Base-by-base conservation (phyloP, 345 rosid species). In the Syzygium grande region DNA sequence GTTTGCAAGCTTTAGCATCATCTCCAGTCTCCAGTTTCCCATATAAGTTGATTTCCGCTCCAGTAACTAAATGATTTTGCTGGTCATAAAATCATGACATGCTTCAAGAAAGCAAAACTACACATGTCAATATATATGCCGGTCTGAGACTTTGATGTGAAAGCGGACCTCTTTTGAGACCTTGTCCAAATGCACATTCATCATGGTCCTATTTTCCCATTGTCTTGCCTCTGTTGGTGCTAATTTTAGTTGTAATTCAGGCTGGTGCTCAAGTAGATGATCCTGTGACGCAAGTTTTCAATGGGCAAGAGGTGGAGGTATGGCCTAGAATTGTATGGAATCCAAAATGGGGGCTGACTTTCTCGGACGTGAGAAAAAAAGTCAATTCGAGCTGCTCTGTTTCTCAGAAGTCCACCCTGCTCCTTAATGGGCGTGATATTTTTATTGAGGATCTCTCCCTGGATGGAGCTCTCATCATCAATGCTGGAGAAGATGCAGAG, bases 261-360 rank as follows among this genome's bases (percentile, higher is more conserved):
- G 98, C 93, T 89, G 99, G 98, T 88, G 95, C 92, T 68, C 91
- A 91, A 91, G 92, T 96, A 21, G 96, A 86, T 87, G 95, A 93
- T 89, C 98, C 99, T 41, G 92, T 93, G 73, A 85, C 61, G 46
- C 91, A 91, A 86, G 95, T 94, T 78, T 94, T 95, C 90, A 98
- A 93, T 53, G 98, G 96, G 13, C 99, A 98, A 93, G 98, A 95
- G 87, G 98, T 97, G 84, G 99, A 97, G 92, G 95, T 96, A 65
- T 97, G 99, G 99, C 94, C 99, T 54, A 95, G 95, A 25, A 90
- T 98, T 87, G 89, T 91, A 58, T 96, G 99, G 99, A 94, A 94
- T 87, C 97, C 99, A 49, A 94, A 93, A 88, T 98, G 99, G 99
- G 99, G 97, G 80, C 84, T 94, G 87, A 92, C 96, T 54, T 96